Evolutionary conservation across 805 yeast genomes (phyloP).

Genomic region (Myxozyma monticola): DNA sequence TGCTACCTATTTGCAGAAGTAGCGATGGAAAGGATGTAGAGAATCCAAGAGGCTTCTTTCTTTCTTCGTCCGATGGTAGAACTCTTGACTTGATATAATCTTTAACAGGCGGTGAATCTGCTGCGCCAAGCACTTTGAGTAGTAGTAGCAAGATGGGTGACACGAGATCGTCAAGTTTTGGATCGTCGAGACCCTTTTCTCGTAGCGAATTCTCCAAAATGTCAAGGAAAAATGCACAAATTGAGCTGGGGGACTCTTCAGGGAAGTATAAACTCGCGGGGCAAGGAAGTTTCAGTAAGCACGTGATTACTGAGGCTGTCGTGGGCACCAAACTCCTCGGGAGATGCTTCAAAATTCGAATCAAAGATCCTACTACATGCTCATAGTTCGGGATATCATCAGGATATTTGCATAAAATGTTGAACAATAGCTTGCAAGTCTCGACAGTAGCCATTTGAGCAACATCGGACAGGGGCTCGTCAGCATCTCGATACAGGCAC

Average conservation of each 20-base stretch:
- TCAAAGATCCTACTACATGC: background rate
- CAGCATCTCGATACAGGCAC: background rate
- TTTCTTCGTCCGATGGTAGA: constrained; percentile 25
- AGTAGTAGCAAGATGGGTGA: constrained; percentile 11
- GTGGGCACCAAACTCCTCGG: background rate
- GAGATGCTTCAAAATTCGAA: constrained; percentile 2
- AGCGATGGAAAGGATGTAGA: constrained; percentile 27
- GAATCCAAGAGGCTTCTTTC: constrained; percentile 32
- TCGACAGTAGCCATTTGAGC: constrained; percentile 2
- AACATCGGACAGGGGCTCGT: background rate
- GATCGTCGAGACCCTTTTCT: background rate
- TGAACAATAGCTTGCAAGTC: constrained; percentile 22
- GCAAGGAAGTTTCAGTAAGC: constrained; percentile 14
- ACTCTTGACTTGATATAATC: constrained; percentile 6
- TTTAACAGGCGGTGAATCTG: background rate
- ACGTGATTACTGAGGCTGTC: constrained; percentile 8
- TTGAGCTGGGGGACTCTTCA: constrained; percentile 1
- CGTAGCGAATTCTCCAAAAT: constrained; percentile 7
- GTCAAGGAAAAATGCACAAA: background rate
- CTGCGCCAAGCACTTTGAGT: background rate
- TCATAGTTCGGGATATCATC: background rate
- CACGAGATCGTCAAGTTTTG: constrained; percentile 7
- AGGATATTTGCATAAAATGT: constrained; percentile 6
- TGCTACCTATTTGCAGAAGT: constrained; percentile 30
- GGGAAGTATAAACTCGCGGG: constrained; percentile 1